Base-by-base conservation (phyloP, 2,329 filamentous ascomycete genomes). In the Colletotrichum siamense region DNA sequence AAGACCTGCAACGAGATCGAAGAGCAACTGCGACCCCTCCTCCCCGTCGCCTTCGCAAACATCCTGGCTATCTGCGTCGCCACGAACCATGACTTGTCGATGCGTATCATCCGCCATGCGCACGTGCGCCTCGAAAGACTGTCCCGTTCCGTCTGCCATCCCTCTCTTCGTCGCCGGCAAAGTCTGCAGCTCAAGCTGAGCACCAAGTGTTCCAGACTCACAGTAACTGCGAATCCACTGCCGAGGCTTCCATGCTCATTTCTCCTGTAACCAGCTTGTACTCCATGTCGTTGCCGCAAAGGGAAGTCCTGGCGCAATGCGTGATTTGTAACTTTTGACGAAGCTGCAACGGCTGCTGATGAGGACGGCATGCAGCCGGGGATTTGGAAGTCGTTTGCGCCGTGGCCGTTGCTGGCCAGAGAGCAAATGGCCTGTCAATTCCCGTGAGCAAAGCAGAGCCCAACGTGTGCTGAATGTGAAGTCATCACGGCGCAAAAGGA, bases 271-370 rank as follows among this genome's bases (percentile, higher is more conserved):
- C 16, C 4, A 10, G 36, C 36, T 18, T 18, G 36, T 9, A 44
- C 1, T 18, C 36, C 36, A 18, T 44, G 36, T n/a, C 16, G 8
- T n/a, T 18, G 2, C 1, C 36, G 16, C 36, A n/a, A 44, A 44
- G 36, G 16, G 36, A 18, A 18, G 16, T 44, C 0, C 16, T 0
- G 16, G 8, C 36, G 36, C 16, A 3, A 44, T 44, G 8, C 16
- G 16, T n/a, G 0, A 44, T 3, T 0, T 44, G 8, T 18, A 0
- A 44, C 0, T 44, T 18, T n/a, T 0, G 8, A 44, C 16, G 8
- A 44, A 5, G 8, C 36, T 44, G 16, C 16, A 0, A 18, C 8
- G 36, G 36, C 16, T 1, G 16, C 9, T 4, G 16, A 18, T 3
- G 16, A 44, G 8, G 8, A 44, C 16, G 36, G 8, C 16, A 44